Conservation (phyloP, 2,329 filamentous ascomycete species). For the Neonectria neomacrospora region DNA sequence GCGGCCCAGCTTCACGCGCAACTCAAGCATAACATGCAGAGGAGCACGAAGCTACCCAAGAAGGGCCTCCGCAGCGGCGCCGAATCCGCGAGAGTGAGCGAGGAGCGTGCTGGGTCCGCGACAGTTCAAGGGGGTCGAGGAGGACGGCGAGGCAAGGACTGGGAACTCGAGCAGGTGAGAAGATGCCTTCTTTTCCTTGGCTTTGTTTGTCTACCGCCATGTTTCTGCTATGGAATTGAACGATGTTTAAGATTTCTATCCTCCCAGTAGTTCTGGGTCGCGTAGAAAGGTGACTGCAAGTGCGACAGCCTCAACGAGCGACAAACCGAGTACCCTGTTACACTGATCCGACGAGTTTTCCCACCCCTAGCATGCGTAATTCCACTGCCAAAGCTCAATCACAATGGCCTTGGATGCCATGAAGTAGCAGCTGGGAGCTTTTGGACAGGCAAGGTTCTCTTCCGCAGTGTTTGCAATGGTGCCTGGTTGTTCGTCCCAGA, state of each 20-base stretch:
- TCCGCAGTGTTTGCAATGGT: conserved; percentile 16
- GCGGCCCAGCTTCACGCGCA: conserved; percentile 78
- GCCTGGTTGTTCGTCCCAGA: conserved; percentile 17
- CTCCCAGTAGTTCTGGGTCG: conserved; percentile 10
- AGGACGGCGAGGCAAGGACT: conserved; percentile 80
- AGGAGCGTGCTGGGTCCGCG: conserved; percentile 73
- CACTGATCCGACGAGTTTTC: background rate
- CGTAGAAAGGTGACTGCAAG: background rate
- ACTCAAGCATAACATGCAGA: conserved; percentile 68
- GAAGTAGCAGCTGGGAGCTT: background rate
- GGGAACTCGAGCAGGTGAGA: conserved; percentile 83
- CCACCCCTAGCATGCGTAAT: background rate
- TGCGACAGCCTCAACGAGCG: background rate
- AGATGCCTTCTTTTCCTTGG: conserved; percentile 13
- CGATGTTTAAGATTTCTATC: background rate
- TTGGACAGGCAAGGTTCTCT: conserved; percentile 8
- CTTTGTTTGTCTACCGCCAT: background rate
- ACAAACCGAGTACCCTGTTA: background rate
- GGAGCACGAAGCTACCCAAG: conserved; percentile 65
- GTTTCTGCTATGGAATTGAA: background rate
- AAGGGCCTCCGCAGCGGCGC: conserved; percentile 54
- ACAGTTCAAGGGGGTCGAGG: conserved; percentile 72
- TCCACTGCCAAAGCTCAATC: background rate
- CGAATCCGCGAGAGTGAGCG: conserved; percentile 74
- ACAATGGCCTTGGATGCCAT: background rate